phyloP scores from a whole-genome alignment of 1,284 basidiomycete genomes.

The Golubevia pallescens region DNA sequence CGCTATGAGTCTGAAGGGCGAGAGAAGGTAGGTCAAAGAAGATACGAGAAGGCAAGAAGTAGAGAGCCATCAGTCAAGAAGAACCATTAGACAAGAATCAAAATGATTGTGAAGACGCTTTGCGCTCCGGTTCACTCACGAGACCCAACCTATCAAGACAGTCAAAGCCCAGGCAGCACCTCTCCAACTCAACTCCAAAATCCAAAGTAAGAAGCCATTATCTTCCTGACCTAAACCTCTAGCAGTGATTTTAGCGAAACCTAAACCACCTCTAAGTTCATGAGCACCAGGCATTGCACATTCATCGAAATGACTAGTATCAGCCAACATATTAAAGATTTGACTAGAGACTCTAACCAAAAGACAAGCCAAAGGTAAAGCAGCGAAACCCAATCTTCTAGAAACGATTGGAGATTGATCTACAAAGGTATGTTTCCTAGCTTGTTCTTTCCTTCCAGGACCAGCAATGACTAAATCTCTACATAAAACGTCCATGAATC shows the following conservation, averaged over 20 bases:
- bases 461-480: slow-evolving; percentile 87
- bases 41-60: neutral
- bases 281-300: slow-evolving; percentile 28
- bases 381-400: slow-evolving; percentile 89
- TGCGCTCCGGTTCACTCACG: no score
- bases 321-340: slow-evolving; percentile 72
- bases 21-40: neutral
- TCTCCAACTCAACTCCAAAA: no score
- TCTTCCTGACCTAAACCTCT: neutral
- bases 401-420: slow-evolving; percentile 95
- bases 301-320: slow-evolving; percentile 65
- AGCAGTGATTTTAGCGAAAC: neutral
- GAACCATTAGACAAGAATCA: neutral
- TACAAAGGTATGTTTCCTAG: slow-evolving; percentile 71
- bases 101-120: neutral
- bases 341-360: slow-evolving; percentile 87
- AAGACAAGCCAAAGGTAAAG: slow-evolving; percentile 87
- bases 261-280: neutral
- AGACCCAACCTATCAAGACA: slow-evolving; percentile 35
- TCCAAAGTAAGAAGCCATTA: no score
- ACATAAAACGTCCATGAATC: slow-evolving; percentile 94
- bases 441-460: slow-evolving; percentile 50
- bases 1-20: slow-evolving; percentile 28
- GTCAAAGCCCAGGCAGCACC: slow-evolving; percentile 27
- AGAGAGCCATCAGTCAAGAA: neutral